A percentile compares a stretch with the other conserved stretches of the same genome.
Evolutionary conservation across 495 filamentous ascomycete genomes (phyloP).

Genomic region (Echria macrotheca): DNA sequence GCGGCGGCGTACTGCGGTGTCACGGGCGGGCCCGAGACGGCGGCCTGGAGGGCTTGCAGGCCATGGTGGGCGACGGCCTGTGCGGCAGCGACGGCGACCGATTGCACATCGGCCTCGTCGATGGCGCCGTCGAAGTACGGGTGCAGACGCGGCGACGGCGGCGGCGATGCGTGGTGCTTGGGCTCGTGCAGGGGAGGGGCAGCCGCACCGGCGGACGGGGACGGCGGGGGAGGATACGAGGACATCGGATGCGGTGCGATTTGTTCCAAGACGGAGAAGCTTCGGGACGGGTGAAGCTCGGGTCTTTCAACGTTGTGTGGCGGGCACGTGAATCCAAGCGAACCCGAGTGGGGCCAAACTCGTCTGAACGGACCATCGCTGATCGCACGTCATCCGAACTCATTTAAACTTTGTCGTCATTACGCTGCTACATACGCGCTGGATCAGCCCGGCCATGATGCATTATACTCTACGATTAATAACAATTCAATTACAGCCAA

Average conservation of each 20-base stretch:
- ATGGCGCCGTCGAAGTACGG: not conserved
- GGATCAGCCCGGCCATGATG: no score
- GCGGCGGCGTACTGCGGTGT: slow-evolving; percentile 15
- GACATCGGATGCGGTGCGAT: not conserved
- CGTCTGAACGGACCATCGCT: no score
- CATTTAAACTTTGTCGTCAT: no score
- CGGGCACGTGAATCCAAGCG: no score
- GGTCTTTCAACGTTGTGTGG: no score
- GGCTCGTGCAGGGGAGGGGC: not conserved
- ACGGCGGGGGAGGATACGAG: not conserved
- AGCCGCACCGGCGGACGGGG: not conserved
- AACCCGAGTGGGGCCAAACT: no score
- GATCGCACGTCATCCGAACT: no score
- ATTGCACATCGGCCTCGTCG: slow-evolving; percentile 1
- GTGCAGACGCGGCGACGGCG: not conserved
- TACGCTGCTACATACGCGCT: no score
- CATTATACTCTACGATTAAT: no score
- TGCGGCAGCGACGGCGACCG: slow-evolving; percentile 18
- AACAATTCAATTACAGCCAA: no score
- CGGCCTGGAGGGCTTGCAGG: slow-evolving; percentile 41
- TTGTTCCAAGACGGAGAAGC: slow-evolving; percentile 1
- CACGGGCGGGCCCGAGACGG: slow-evolving; percentile 27
- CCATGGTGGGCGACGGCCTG: slow-evolving; percentile 33
- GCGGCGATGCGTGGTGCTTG: not conserved
- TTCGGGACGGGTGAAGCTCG: slow-evolving; percentile 7